Base-by-base conservation (phyloP, 345 rosid genomes). In the Acer saccharum region DNA sequence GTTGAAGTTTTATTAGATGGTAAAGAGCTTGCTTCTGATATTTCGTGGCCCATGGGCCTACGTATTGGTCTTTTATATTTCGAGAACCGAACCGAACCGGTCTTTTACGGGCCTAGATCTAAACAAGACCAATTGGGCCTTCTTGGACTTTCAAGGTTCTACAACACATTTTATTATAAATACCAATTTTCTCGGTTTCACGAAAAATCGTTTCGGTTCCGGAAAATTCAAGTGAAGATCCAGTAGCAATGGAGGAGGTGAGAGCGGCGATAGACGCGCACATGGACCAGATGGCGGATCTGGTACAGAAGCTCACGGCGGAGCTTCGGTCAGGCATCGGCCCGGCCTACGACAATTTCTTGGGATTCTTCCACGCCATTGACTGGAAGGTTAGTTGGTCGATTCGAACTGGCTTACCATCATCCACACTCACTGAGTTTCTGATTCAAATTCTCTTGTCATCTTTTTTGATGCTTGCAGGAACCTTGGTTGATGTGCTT, bases 301-400 rank as follows among this genome's bases (percentile, higher is more conserved):
- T 96, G 14, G 75, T 96, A 46, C 95, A 91, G 85, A 90, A 92
- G 27, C 78, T 96, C 73, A 89, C 99, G 17, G 82, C 91, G 16
- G 97, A 92, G 79, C 90, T 96, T 79, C 90, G 94, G 23, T 83
- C 94, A 2, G 94, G 95, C 3, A 77, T 96, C 20, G 87, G 85
- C 29, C 98, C 99, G 29, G 97, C 98, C 2, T 86, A 86, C 79
- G 97, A 88, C 0, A 92, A 90, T 71, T 86, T 96, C 81, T 11
- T 96, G 0, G 99, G 99, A 0, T 96, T 96, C 81, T 85, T 90
- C 81, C 93, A 96, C 81, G 98, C 98, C 67, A 90, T 94, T 62
- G 90, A 92, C 83, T 96, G 99, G 99, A 96, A 86, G 98, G 98
- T 92, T 61, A 39, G 7, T 62, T 6, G 3, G n/a, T 32, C 55